Evolutionary conservation across 129 eudicot species (phyloP), one percentile per base, ranked within the genome.

Genomic region (Arctium lappa): DNA sequence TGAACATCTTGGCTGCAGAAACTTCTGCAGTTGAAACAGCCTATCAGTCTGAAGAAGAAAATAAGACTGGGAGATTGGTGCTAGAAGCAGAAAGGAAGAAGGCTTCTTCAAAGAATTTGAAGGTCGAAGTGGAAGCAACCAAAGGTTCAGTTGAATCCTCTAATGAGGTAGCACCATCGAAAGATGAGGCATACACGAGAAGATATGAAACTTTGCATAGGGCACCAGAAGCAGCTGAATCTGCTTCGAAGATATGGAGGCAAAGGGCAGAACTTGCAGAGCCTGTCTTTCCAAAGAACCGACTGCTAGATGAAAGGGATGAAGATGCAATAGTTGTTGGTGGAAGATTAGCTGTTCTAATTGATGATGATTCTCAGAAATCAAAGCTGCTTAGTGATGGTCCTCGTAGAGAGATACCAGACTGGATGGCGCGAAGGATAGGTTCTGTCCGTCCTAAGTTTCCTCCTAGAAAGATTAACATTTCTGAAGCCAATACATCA

Each of bases 341-440:
- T 84, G 94, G 94, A 81, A 63, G 94, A 76, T 42, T 90, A 84
- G 86, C 89, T 76, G 87, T 88, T 76, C 37, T 88, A 70, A 74
- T 84, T 76, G 91, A 90, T 72, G 88, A 84, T 70, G 88, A 88
- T 84, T 86, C 91, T 38, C 87, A 84, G 66, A 90, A 90, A 78
- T 86, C 81, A 83, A 88, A 86, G 82, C 73, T 90, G 66, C 86
- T 90, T 31, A 82, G 70, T 60, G 86, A 88, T 50, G 94, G 94
- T 39, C 94, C 94, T 76, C 91, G 91, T 78, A 90, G 94, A 82
- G 87, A 86, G 75, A 90, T 84, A 78, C 94, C 91, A 48, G 94
- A 86, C 48, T 88, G 94, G 91, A 90, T 90, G 94, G 89, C 91
- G 12, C 81, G 94, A 78, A 86, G 88, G 80, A 90, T 90, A 50